Evolutionary conservation across 164 flowering plant species (phyloP), one percentile per base, ranked within the genome.

Genomic region (Magnolia officinalis): DNA sequence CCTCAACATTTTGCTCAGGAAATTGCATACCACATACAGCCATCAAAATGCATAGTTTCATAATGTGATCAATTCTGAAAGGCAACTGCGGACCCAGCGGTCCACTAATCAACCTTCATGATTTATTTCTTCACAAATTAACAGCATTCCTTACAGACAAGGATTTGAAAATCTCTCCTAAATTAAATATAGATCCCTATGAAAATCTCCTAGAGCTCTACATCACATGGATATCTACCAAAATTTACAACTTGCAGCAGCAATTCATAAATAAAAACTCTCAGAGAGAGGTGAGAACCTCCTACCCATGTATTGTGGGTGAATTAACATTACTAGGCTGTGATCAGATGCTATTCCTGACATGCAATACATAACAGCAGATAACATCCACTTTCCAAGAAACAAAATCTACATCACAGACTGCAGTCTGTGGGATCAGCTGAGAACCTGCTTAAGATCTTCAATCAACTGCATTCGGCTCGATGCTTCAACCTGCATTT

Each of bases 401-500:
- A 3, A 10, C 61, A 10, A 26, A 6, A 50, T 16, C 58, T n/a
- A 71, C 18, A 50, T 13, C 20, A 19, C 61, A 37, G 2, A 4
- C 11, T 14, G n/a, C 18, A 16, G 23, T 58, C 20, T 19, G 7
- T 68, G 29, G 45, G 14, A 76, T 83, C 76, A 76, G 14, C 75
- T 14, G 20, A 83, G 74, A 14, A 80, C 78, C 51, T 72, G 78
- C 55, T 37, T 78, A 24, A 83, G 81, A 73, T 80, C 85, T 63
- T 76, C 78, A 4, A 83, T 68, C 80, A 83, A 72, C 71, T 78
- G 72, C 49, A 19, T 63, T 29, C 85, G 74, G 59, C 72, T 76
- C 8, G 81, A 67, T 71, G 81, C 78, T 63, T 80, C 85, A 67
- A 83, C 81, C 85, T 83, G 83, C 85, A 83, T 72, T 73, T 16